Evolutionary conservation across 2,329 filamentous ascomycete genomes (phyloP).

Genomic region (Clonostachys byssicola): DNA sequence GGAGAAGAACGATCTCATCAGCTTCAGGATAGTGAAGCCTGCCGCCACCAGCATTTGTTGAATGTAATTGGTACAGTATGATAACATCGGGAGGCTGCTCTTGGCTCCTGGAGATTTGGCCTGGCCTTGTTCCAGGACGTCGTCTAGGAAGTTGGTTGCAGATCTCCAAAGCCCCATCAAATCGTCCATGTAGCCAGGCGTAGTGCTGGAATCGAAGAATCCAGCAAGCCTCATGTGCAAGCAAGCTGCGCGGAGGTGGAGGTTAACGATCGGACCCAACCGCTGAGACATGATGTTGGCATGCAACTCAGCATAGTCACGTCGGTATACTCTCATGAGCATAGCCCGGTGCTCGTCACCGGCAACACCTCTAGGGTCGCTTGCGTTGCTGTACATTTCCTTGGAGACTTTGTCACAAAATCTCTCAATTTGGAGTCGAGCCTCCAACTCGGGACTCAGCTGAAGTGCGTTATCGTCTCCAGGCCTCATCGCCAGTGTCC

Average conservation of each 20-base stretch:
- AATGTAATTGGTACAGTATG: conserved; percentile 70
- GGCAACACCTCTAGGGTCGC: conserved; percentile 65
- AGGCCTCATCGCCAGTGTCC: conserved; percentile 60
- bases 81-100: conserved; percentile 50
- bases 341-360: conserved; percentile 64
- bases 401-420: conserved; percentile 76
- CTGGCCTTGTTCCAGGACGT: conserved; percentile 51
- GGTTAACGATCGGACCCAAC: conserved; percentile 52
- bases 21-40: conserved; percentile 71
- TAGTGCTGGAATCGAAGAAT: conserved; percentile 75
- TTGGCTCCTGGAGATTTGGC: conserved; percentile 38
- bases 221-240: conserved; percentile 74
- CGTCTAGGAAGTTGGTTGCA: conserved; percentile 65
- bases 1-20: conserved; percentile 74
- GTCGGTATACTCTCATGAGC: conserved; percentile 61
- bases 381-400: conserved; percentile 75
- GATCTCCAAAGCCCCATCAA: conserved; percentile 73
- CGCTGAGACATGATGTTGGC: conserved; percentile 55
- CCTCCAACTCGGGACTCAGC: conserved; percentile 59
- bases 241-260: conserved; percentile 69
- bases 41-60: conserved; percentile 84
- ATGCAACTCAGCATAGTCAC: conserved; percentile 60
- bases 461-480: conserved; percentile 57
- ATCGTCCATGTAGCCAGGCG: conserved; percentile 68
- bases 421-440: conserved; percentile 66